Conservation (phyloP, 768 basidiomycete genomes). For the Paxillus rubicundulus region DNA sequence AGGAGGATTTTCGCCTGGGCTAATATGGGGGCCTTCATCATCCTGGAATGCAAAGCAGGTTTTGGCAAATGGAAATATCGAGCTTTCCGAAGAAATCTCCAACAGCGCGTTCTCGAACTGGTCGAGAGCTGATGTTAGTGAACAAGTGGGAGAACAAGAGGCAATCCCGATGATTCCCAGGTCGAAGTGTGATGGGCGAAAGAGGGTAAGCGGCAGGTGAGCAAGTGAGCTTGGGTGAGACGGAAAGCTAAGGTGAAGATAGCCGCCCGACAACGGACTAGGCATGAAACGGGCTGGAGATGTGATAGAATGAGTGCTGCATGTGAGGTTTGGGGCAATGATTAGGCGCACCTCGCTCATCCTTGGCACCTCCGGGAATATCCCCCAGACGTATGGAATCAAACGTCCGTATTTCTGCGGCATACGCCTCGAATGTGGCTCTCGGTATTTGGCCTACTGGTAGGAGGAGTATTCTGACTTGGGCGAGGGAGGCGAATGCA, state of each 20-base stretch:
- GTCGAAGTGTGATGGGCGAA: slow-evolving; percentile 80
- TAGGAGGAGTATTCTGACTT: slow-evolving; percentile 79
- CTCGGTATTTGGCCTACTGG: slow-evolving; percentile 78
- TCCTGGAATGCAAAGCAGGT: slow-evolving; percentile 86
- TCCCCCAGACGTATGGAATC: slow-evolving; percentile 75
- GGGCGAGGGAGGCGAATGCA: slow-evolving; percentile 80
- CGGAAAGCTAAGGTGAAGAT: slow-evolving; percentile 77
- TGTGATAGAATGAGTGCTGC: not conserved
- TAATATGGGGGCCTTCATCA: slow-evolving; percentile 48
- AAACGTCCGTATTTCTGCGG: slow-evolving; percentile 69
- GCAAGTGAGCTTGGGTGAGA: slow-evolving; percentile 72
- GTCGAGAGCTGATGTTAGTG: slow-evolving; percentile 50
- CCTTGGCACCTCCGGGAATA: slow-evolving; percentile 75
- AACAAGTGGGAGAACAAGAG: slow-evolving; percentile 55
- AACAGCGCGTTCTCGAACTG: slow-evolving; percentile 66
- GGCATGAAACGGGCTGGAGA: slow-evolving; percentile 78
- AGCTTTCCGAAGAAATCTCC: slow-evolving; percentile 64
- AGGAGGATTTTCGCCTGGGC: slow-evolving; percentile 53
- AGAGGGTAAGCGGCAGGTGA: slow-evolving; percentile 64
- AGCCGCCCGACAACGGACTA: slow-evolving; percentile 67
- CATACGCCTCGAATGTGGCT: slow-evolving; percentile 70
- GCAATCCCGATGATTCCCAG: slow-evolving; percentile 88
- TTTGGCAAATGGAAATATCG: slow-evolving; percentile 73
- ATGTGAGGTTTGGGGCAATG: not conserved
- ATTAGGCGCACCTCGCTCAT: slow-evolving; percentile 61